Conservation (phyloP, 2,329 filamentous ascomycete species). For the Lachnellula hyalina region DNA sequence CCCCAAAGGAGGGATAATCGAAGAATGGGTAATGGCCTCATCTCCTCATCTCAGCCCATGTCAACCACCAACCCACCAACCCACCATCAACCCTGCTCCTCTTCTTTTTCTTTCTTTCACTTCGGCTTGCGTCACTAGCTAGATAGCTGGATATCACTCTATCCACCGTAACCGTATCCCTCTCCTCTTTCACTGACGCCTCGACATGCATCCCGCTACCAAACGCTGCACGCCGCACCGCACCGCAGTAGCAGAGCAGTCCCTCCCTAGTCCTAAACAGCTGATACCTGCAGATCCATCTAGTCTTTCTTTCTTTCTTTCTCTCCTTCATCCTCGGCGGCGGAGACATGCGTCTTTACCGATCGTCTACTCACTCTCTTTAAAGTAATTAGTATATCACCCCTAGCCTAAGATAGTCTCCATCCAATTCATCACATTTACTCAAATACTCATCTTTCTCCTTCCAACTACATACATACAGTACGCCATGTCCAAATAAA, state of each 20-base stretch:
- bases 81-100: no score
- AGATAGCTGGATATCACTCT: no score
- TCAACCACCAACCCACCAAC: no score
- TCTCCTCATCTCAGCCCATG: no score
- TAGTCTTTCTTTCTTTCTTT: neutral
- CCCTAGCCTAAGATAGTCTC: no score
- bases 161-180: no score
- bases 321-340: neutral
- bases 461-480: neutral
- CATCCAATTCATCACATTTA: neutral
- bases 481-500: neutral
- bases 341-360: neutral
- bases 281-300: slow-evolving; percentile 8
- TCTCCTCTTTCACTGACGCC: no score
- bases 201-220: no score
- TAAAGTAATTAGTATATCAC: neutral
- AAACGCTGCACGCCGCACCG: no score
- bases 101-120: no score
- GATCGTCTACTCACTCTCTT: no score
- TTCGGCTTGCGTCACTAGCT: no score
- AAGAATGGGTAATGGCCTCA: neutral
- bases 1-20: neutral
- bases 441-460: neutral
- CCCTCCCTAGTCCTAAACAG: neutral
- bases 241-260: neutral